A percentile compares a stretch with the other conserved stretches of the same genome.
Evolutionary conservation across 805 yeast species (phyloP).

Genomic region (Metschnikowia koreensis): DNA sequence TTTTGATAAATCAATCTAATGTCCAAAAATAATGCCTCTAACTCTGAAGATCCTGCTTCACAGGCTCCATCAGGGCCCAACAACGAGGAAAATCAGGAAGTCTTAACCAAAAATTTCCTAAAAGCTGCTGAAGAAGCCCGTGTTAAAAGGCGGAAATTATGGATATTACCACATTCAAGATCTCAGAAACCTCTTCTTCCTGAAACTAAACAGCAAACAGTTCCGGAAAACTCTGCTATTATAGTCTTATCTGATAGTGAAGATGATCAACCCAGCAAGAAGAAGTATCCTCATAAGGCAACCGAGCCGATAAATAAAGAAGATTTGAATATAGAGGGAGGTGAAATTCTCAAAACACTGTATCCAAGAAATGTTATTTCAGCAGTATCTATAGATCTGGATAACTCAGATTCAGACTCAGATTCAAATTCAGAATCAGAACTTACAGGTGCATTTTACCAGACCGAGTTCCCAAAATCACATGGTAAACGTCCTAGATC

Average conservation of each 20-base stretch:
- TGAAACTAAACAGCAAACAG: neutral
- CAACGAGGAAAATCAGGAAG: neutral
- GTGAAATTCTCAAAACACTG: too few relatives aligned
- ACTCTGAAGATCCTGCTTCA: neutral
- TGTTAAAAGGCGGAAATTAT: neutral
- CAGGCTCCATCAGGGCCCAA: neutral
- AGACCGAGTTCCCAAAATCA: neutral
- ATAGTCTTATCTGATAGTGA: neutral
- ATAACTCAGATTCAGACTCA: neutral
- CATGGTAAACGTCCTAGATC: conserved; percentile 13
- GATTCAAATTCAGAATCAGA: neutral
- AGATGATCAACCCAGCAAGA: neutral
- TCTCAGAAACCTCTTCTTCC: neutral
- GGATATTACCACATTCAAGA: neutral
- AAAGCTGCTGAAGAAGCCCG: conserved; percentile 3
- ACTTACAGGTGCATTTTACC: neutral
- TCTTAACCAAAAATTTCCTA: neutral
- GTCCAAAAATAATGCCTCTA: too few relatives aligned
- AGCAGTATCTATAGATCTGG: neutral
- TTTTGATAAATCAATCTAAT: too few relatives aligned
- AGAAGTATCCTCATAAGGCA: neutral
- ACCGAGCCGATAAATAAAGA: neutral
- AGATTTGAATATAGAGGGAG: neutral
- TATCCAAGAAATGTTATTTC: neutral
- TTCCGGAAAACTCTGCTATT: neutral